Base-by-base conservation (phyloP, 768 basidiomycete species). In the Psilocybe tampanensis region DNA sequence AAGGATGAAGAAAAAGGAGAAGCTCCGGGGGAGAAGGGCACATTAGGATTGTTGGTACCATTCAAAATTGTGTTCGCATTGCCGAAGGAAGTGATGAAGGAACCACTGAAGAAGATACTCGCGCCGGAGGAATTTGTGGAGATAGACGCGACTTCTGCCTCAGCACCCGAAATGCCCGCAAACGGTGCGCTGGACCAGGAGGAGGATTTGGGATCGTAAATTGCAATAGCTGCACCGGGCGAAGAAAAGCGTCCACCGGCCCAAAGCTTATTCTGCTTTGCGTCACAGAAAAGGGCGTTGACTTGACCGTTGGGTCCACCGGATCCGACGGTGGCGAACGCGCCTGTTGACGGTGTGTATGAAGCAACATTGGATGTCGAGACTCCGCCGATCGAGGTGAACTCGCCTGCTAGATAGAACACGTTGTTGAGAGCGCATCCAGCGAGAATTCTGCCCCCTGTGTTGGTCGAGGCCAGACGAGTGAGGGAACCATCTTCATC, bases 1-100 rank as follows among this genome's bases (percentile, higher is more conserved):
- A 97, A 86, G 9, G 94, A 95, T 2, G 92, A 91, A 3, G 95
- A 90, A 69, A 92, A 94, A 0, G 91, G 90, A 0, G 91, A 88
- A 13, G 93, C 91, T 23, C 90, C 87, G 1, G 84, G 69, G 19
- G 94, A 94, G 64, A 85, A 87, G 12, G 92, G 92, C 3, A 94
- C 86, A 57, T 90, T 94, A 11, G 92, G 92, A 67, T 94, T 94
- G 67, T 89, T 89, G 41, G 86, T 86, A 59, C 81, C 81, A 66
- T 86, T 89, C 47, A 84, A 63, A 42, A 64, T 52, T 15, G 73
- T 67, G 29, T 78, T 72, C 6, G 71, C 76, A 59, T 76, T 81
- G 44, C 86, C 85, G 67, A 92, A 95, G 1, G 83, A 74, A 2
- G 92, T 89, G 54, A 89, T 64, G 76, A 99, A 99, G 12, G 89